Evolutionary conservation across 1,284 basidiomycete species (phyloP).

Genomic region (Cryptococcus hybrid): DNA sequence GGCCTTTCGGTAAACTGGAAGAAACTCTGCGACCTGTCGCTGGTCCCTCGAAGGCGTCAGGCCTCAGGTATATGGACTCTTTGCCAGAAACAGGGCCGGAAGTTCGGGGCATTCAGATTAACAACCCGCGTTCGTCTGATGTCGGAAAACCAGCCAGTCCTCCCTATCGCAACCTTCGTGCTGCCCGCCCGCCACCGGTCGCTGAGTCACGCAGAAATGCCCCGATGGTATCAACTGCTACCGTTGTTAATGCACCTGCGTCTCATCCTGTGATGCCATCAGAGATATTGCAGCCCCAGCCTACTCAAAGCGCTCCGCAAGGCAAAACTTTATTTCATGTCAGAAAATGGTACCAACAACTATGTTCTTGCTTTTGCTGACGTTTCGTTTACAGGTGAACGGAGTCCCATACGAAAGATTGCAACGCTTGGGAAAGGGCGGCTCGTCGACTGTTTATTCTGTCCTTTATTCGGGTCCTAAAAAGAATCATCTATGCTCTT

Average conservation of each 20-base stretch:
- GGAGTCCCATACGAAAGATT: constrained; percentile 75
- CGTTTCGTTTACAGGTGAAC: constrained; percentile 60
- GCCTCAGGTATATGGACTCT: not conserved
- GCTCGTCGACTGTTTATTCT: constrained; percentile 88
- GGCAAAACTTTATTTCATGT: constrained; percentile 29
- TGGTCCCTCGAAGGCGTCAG: not conserved
- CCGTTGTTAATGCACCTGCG: not conserved
- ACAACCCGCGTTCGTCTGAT: not conserved
- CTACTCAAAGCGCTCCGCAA: not conserved
- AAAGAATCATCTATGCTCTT: constrained; percentile 71
- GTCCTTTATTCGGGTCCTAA: constrained; percentile 63
- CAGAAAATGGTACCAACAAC: too few relatives aligned
- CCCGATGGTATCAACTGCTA: not conserved
- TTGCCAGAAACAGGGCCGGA: not conserved
- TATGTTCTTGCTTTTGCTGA: too few relatives aligned
- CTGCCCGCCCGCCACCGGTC: constrained; percentile 15
- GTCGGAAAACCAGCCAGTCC: not conserved
- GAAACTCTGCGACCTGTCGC: not conserved
- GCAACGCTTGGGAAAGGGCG: constrained; percentile 85
- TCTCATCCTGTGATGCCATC: not conserved
- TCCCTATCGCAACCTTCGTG: not conserved
- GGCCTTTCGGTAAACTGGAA: constrained; percentile 7
- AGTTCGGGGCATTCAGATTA: not conserved
- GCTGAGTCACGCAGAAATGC: not conserved
- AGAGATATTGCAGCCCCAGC: too few relatives aligned